Base-by-base conservation (phyloP, 805 yeast species). In the Millerozyma acaciae region DNA sequence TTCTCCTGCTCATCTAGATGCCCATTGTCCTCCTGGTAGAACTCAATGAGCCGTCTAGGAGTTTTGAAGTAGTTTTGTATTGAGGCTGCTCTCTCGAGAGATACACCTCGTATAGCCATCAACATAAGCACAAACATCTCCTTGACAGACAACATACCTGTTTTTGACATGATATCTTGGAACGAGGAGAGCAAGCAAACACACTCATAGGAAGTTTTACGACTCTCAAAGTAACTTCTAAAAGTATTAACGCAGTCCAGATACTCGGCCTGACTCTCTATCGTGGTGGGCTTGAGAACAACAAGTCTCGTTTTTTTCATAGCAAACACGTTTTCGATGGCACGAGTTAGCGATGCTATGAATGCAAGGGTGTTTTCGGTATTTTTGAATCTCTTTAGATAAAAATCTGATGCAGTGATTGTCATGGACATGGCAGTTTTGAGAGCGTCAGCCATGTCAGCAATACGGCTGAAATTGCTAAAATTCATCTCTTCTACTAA, bases 21-120 rank as follows among this genome's bases (percentile, higher is more conserved):
- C 4, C 25, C 26, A 23, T 54, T 49, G 14, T 50, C 55, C 2
- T 29, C 29, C 8, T 45, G 60, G 44, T 64, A 84, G 8, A 70
- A 75, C 14, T 67, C 63, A 8, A 80, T 52, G n/a, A 90, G 64
- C 13, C 50, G 53, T 21, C 62, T 60, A 0, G 97, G 93, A 0
- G 97, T 89, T 2, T 78, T 76, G 50, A 68, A 93, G 26, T 68
- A 53, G 13, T 65, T 63, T 56, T 89, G 97, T 7, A 93, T 78
- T 6, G 76, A 76, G 7, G 77, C 51, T 0, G 98, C 98, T 51
- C 84, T 87, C 42, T 90, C 97, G 19, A 85, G 59, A 0, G 95
- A 77, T 1, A 93, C 68, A 1, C 97, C 98, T 39, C 75, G 72
- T 2, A 84, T 71, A 3, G 88, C 75, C 82, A 88, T 76, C 15